phyloP scores from a whole-genome alignment of 371 early-diverging fungal genomes.

The Mortierella sp. region DNA sequence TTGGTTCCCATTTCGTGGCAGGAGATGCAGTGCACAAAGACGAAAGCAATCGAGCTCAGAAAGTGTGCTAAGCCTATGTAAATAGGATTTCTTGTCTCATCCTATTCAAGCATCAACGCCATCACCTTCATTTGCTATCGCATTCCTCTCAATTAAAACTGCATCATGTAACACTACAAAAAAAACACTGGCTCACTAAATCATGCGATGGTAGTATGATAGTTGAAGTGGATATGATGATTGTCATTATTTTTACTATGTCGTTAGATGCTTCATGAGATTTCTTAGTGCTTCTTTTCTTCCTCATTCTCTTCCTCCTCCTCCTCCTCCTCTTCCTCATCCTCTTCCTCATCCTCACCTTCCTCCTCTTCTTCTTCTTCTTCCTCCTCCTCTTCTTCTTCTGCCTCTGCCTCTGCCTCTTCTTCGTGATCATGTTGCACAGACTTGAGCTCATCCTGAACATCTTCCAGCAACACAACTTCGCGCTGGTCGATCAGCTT shows the following conservation, averaged over 20 bases:
- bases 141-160: background rate
- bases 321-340: conserved; percentile 7
- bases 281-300: background rate
- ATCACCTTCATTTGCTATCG: background rate
- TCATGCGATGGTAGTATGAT: too few species aligned
- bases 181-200: too few species aligned
- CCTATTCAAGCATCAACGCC: background rate
- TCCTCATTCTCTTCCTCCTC: conserved; percentile 24
- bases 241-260: background rate
- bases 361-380: conserved; percentile 15
- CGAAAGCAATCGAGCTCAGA: conserved; percentile 85
- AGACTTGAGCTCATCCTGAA: conserved; percentile 30
- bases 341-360: conserved; percentile 9
- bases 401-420: conserved; percentile 20
- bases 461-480: conserved; percentile 41
- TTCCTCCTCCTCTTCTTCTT: conserved; percentile 19
- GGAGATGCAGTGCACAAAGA: conserved; percentile 97
- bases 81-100: background rate
- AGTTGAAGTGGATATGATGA: too few species aligned
- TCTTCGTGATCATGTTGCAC: conserved; percentile 21
- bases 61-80: conserved; percentile 95
- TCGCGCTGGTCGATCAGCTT: conserved; percentile 56
- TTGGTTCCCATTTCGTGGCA: conserved; percentile 98
- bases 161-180: conserved; percentile 1
- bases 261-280: background rate